A percentile compares a stretch with the other conserved stretches of the same genome.
phyloP scores from a whole-genome alignment of 176 grass and related monocot species.

The Raddia distichophylla region DNA sequence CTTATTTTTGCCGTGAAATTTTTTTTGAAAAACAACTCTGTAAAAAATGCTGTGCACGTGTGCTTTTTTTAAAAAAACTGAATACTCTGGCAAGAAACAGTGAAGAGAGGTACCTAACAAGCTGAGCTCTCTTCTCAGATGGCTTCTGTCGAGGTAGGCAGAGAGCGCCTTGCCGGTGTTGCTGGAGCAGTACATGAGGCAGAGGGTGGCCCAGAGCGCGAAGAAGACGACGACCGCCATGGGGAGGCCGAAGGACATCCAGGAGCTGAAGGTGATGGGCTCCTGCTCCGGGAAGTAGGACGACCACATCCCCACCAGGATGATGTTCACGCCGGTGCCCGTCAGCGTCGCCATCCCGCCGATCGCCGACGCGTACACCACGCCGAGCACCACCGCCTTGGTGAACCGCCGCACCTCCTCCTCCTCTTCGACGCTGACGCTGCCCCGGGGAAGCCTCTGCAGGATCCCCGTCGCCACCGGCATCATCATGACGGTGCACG shows the following conservation, averaged over 20 bases:
- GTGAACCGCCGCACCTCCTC: slow-evolving; percentile 57
- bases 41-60: neutral
- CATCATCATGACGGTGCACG: slow-evolving; percentile 88
- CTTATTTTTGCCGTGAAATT: neutral
- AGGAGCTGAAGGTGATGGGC: slow-evolving; percentile 82
- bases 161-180: slow-evolving; percentile 63
- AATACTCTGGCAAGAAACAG: neutral
- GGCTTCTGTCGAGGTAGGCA: slow-evolving; percentile 71
- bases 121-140: slow-evolving; percentile 79
- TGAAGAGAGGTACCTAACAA: slow-evolving; percentile 54
- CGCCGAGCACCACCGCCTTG: slow-evolving; percentile 87
- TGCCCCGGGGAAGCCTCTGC: slow-evolving; percentile 56
- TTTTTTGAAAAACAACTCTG: no score
- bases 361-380: slow-evolving; percentile 67
- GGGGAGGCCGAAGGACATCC: slow-evolving; percentile 84
- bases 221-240: slow-evolving; percentile 72
- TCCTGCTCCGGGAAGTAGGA: slow-evolving; percentile 69
- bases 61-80: neutral
- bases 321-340: slow-evolving; percentile 90
- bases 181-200: slow-evolving; percentile 69
- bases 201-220: slow-evolving; percentile 63
- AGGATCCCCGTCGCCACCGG: slow-evolving; percentile 82
- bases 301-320: slow-evolving; percentile 87
- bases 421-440: neutral
- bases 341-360: slow-evolving; percentile 79